These are phyloP conservation scores for Babesia bigemina DNA, from an alignment of 169 alveolate genomes.

Conservation along the genomic window DNA sequence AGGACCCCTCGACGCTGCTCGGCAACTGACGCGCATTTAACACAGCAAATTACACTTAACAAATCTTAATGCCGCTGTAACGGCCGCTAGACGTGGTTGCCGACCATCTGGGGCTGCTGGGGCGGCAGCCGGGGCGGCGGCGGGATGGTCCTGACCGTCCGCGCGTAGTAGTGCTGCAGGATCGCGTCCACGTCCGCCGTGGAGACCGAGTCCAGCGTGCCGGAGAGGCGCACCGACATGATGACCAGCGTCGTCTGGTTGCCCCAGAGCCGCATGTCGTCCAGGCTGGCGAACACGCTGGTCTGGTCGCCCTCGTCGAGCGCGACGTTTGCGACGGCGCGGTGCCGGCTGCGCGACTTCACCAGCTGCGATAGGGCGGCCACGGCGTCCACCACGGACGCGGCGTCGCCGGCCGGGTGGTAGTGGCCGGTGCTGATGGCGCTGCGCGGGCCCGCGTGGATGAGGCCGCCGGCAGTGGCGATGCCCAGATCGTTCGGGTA, in stretches of 20 bases:
- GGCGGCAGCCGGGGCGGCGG: conserved; percentile 62
- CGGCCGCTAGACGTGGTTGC: conserved; percentile 9
- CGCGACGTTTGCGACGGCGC: conserved; percentile 45
- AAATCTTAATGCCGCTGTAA: too few relatives aligned
- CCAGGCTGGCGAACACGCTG: conserved; percentile 28
- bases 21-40: conserved; percentile 19
- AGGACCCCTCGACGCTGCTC: conserved; percentile 86
- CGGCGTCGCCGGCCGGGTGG: neutral
- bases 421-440: neutral
- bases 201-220: conserved; percentile 25
- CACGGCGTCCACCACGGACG: conserved; percentile 19
- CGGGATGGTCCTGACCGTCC: conserved; percentile 44
- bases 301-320: conserved; percentile 28
- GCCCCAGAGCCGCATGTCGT: conserved; percentile 47
- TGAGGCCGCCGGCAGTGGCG: neutral
- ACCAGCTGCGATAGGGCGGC: neutral
- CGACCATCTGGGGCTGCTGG: conserved; percentile 25
- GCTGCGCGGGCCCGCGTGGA: conserved; percentile 9
- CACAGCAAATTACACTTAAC: neutral
- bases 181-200: conserved; percentile 28
- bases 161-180: conserved; percentile 38
- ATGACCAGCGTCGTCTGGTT: conserved; percentile 55
- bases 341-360: conserved; percentile 15
- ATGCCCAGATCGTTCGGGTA: conserved; percentile 40
- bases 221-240: conserved; percentile 53